Base-by-base conservation (phyloP, 2,329 filamentous ascomycete species). In the Corinectria fuckeliana region DNA sequence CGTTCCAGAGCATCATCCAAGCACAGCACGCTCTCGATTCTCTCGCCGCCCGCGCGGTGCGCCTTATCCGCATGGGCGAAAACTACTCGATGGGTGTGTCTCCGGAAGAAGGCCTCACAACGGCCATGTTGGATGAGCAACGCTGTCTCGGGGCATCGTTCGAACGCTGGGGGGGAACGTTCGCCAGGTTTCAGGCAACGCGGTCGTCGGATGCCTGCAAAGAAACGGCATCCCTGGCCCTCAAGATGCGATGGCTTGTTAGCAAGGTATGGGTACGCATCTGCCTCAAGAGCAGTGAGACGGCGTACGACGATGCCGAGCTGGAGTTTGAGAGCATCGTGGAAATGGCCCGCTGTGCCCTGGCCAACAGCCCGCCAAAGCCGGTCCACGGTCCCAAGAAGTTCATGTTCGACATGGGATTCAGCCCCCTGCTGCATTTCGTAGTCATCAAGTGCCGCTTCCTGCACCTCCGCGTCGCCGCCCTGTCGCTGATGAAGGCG, bases 351-450 rank as follows among this genome's bases (percentile, higher is more conserved):
- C 51, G 60, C 0, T 50, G 53, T 4, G 63, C 72, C 13, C 62
- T 66, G 2, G 25, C 38, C 4, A 51, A 23, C 6, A 44, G 32
- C 4, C 50, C 47, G 6, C 10, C 10, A 1, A 38, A 26, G 2
- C 20, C 45, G 4, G 36, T 5, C 6, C 30, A 9, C 2, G 50
- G 52, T 1, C 34, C 70, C 10, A 73, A 69, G 20, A 74, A 69
- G 32, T 81, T 80, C 62, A 75, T 69, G 21, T 79, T 80, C n/a
- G 76, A 78, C 56, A 75, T 76, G 65, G 78, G 77, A 0, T 78
- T 75, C 26, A 64, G 71, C 3, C 75, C 78, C 0, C 61, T 76
- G 9, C 69, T 81, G 9, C 76, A 74, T 48, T 78, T 76, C 36
- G 64, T 78, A 6, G 64, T 73, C 2, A 64, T 75, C 26, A 79